Evolutionary conservation across 2,329 filamentous ascomycete species (phyloP), one percentile per base, ranked within the genome.

Genomic region (Septoria petroselini): DNA sequence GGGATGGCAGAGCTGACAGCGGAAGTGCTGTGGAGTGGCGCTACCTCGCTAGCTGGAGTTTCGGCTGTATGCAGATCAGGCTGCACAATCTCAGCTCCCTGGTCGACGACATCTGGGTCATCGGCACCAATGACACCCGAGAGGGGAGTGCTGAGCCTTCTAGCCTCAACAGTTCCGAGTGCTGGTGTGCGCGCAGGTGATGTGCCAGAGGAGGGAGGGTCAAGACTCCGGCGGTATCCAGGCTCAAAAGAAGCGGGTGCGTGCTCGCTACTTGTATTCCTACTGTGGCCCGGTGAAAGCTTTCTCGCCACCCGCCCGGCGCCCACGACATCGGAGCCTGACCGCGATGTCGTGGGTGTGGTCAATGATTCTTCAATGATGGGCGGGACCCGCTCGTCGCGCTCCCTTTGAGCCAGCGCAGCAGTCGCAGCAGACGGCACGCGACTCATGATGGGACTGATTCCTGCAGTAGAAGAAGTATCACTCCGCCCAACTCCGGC

Each of bases 371-470:
- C 77, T 62, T 84, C 79, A 19, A 71, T 70, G 55, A 83, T 82
- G 1, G 75, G 75, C 33, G 79, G 76, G 3, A 79, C 79, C 40
- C 64, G 66, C 57, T 61, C 62, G 33, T 71, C 71, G 30, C 71
- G 70, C 31, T 41, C 68, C 63, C 52, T 68, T 61, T 33, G 69
- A 31, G 14, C 39, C 57, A 45, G 47, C 11, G 68, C 50, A 35
- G 51, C 55, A 37, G 64, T 62, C 7, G 66, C 69, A 40, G 68
- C 67, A 50, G 76, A 76, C 4, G 77, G 73, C n/a, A 74, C 76
- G 43, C 73, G 70, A 56, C 74, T 78, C 65, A 85, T 83, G 46
- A 86, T 85, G 1, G 83, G 83, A 61, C 82, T 85, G 54, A 86
- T 81, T 21, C 73, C 73, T 41, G 77, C 75, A 7, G 82, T 84